Evolutionary conservation across 768 basidiomycete species (phyloP).

Genomic region (Tylopilus sp.): DNA sequence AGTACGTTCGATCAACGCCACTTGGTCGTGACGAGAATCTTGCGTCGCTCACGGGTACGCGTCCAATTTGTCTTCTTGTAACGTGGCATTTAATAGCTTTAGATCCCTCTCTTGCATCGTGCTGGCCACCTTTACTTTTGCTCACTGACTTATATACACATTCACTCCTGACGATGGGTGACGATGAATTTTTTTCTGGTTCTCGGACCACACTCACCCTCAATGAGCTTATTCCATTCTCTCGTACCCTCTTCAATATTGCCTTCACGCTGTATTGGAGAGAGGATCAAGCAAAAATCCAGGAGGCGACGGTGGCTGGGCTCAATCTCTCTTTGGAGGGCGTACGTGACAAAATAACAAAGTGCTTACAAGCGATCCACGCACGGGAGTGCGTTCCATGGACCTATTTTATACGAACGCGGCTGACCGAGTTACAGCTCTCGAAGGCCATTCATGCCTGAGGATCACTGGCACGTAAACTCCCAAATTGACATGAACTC

Average conservation of each 20-base stretch:
- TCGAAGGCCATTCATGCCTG: conserved; percentile 74
- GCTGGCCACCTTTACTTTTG: conserved; percentile 73
- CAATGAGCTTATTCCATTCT: conserved; percentile 77
- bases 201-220: conserved; percentile 73
- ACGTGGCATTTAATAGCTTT: conserved; percentile 6
- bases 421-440: conserved; percentile 54
- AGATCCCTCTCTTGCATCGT: conserved; percentile 44
- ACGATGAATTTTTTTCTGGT: conserved; percentile 89
- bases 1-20: conserved; percentile 55
- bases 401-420: not conserved
- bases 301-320: conserved; percentile 40
- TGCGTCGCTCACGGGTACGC: conserved; percentile 39
- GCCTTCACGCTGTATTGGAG: conserved; percentile 77
- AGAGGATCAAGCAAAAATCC: conserved; percentile 40
- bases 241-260: conserved; percentile 76
- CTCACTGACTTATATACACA: conserved; percentile 81
- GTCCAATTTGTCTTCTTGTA: not conserved
- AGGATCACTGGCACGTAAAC: conserved; percentile 80
- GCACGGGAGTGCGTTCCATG: conserved; percentile 72
- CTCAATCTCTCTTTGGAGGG: conserved; percentile 52
- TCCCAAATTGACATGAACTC: conserved; percentile 55
- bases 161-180: conserved; percentile 85
- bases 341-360: conserved; percentile 73
- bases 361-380: conserved; percentile 77
- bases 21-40: conserved; percentile 57